Evolutionary conservation across 2,329 filamentous ascomycete genomes (phyloP).

Genomic region (Aspergillus caelatus): DNA sequence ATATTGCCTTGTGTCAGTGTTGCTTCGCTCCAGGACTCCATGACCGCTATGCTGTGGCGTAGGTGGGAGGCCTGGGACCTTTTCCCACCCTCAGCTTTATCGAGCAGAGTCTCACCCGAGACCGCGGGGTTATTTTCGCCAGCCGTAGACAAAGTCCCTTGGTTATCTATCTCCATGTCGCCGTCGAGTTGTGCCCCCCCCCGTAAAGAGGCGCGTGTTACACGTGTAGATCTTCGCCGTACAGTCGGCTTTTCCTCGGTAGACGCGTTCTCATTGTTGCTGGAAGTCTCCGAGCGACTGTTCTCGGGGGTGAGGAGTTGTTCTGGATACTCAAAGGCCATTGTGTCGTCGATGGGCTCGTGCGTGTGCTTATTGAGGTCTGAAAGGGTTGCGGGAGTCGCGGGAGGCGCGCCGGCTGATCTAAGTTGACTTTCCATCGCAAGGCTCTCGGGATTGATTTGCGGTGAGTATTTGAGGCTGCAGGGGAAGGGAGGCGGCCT

Average conservation of each 20-base stretch:
- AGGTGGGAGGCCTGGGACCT: slow-evolving; percentile 39
- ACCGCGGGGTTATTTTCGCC: slow-evolving; percentile 31
- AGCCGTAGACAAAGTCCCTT: slow-evolving; percentile 22
- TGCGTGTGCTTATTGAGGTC: slow-evolving; percentile 30
- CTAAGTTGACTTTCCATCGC: slow-evolving; percentile 34
- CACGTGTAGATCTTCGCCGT: slow-evolving; percentile 42
- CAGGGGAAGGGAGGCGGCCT: not conserved
- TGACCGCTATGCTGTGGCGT: slow-evolving; percentile 45
- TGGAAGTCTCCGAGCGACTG: slow-evolving; percentile 48
- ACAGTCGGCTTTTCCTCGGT: slow-evolving; percentile 35
- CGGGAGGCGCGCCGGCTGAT: slow-evolving; percentile 34
- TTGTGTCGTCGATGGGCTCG: slow-evolving; percentile 33
- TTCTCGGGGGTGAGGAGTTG: slow-evolving; percentile 48
- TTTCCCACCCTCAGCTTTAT: slow-evolving; percentile 38
- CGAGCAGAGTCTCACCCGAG: slow-evolving; percentile 43
- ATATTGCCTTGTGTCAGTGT: slow-evolving; percentile 23
- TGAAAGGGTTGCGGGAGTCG: slow-evolving; percentile 31
- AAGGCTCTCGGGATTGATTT: slow-evolving; percentile 7
- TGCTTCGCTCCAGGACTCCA: slow-evolving; percentile 38
- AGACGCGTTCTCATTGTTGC: slow-evolving; percentile 41
- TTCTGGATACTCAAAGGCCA: slow-evolving; percentile 39
- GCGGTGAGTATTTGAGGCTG: slow-evolving; percentile 2
- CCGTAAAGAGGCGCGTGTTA: slow-evolving; percentile 43
- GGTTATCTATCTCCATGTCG: slow-evolving; percentile 26
- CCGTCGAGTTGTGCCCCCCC: slow-evolving; percentile 32